Conservation (phyloP, 1,284 basidiomycete genomes). For the Ceratobasidium sp. region DNA sequence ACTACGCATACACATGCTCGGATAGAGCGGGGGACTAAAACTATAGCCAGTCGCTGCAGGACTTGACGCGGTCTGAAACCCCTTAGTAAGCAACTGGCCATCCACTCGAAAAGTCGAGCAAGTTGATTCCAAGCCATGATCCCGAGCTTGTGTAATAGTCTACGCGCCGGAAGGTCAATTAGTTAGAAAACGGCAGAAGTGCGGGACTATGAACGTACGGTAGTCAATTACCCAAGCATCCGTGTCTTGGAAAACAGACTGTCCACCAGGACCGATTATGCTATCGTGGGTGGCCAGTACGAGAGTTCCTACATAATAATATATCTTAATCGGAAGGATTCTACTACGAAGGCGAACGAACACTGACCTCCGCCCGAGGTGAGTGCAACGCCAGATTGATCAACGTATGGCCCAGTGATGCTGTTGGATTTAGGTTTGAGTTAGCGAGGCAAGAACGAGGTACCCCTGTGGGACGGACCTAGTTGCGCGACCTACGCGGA, state of each 20-base stretch:
- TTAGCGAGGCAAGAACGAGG: neutral
- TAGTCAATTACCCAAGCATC: constrained; percentile 54
- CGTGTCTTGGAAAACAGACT: constrained; percentile 51
- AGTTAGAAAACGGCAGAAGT: neutral
- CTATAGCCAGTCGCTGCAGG: too few relatives aligned
- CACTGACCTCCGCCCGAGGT: constrained; percentile 54
- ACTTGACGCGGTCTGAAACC: too few relatives aligned
- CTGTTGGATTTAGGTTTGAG: constrained; percentile 42
- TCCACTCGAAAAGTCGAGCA: constrained; percentile 40
- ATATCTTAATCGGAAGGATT: neutral
- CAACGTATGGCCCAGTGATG: constrained; percentile 56
- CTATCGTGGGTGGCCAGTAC: constrained; percentile 59
- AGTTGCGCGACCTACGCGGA: constrained; percentile 60
- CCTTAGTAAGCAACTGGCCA: constrained; percentile 39
- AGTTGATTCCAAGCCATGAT: constrained; percentile 42
- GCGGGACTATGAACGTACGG: constrained; percentile 48
- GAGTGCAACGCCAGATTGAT: constrained; percentile 56
- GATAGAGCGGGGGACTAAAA: too few relatives aligned
- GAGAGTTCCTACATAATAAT: neutral
- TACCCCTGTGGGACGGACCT: constrained; percentile 49
- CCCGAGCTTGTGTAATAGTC: constrained; percentile 59
- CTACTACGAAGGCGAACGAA: neutral
- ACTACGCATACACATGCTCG: too few relatives aligned
- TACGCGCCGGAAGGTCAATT: neutral
- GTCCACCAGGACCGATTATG: constrained; percentile 58